Evolutionary conservation across 805 yeast species (phyloP), one percentile per base, ranked within the genome.

Genomic region (Kodamaea laetipori): DNA sequence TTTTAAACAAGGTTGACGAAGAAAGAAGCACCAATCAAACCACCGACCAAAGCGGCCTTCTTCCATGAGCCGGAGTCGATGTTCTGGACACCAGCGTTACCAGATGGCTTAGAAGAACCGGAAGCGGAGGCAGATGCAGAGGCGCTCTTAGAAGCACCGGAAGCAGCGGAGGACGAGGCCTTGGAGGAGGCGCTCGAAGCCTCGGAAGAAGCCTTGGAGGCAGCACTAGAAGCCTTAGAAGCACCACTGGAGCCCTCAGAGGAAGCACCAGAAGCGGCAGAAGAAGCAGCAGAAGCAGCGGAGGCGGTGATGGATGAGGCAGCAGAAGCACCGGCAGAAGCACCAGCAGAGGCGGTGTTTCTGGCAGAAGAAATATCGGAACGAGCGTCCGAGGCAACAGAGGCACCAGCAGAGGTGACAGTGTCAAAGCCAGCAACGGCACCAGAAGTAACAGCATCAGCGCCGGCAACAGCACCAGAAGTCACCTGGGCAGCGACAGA

Each of bases 31-130:
- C 72, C 73, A 36, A 68, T 60, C 41, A 68, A 36, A 39, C 64
- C 68, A 36, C 66, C 68, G 34, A 69, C 58, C 21, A 62, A 64
- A 43, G 57, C 62, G 32, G 69, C 60, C 55, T 56, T 66, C 57
- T 69, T 68, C 73, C 71, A 67, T 31, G 60, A 49, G 13, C 63
- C 56, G 28, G 55, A 31, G 7, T 58, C 63, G 31, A 52, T 26
- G 32, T 13, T 4, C 3, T 16, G 6, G 42, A 40, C 43, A 18
- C 52, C 49, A 25, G 59, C 54, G 32, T 44, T 45, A 24, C 54
- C 42, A 9, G 50, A 33, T 9, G 54, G 39, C 7, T 58, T 42
- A 25, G 56, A 44, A 16, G 55, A 35, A 6, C 27, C 43, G 12
- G 52, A 33, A 15, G 49, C 31, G 21, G 47, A 45, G 35, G 39